Percentiles rank a stretch among this genome's conserved stretches.
Evolutionary conservation across 176 grass and related monocot species (phyloP).

Genomic region (Avena sativa): DNA sequence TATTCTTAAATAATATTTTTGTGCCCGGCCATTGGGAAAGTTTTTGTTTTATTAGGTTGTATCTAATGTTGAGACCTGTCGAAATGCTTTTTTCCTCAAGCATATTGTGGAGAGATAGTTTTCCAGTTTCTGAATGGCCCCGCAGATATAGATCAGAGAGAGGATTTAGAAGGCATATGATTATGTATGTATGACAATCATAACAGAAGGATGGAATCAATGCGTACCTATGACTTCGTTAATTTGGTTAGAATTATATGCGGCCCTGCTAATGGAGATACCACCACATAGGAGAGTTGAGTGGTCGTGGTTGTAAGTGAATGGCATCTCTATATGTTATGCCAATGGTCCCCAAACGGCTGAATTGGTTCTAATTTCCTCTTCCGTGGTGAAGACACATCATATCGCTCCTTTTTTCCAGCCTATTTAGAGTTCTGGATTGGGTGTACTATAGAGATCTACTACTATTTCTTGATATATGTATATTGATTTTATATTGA

Average conservation of each 20-base stretch:
- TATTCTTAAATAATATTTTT: neutral
- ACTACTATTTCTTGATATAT: neutral
- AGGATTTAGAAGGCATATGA: neutral
- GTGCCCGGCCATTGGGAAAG: neutral
- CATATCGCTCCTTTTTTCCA: neutral
- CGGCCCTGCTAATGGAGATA: slow-evolving; percentile 3
- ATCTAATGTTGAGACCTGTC: too few relatives aligned
- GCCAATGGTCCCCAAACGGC: neutral
- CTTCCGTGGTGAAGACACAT: slow-evolving; percentile 1
- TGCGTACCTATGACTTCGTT: neutral
- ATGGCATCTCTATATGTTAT: slow-evolving; percentile 13
- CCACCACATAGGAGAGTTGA: neutral
- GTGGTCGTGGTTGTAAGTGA: neutral
- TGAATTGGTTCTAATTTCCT: slow-evolving; percentile 15
- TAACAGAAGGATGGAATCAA: neutral
- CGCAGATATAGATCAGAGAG: neutral
- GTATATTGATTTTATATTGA: neutral
- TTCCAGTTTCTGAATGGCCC: neutral
- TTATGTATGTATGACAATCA: neutral
- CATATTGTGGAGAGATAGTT: neutral
- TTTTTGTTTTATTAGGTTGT: too few relatives aligned
- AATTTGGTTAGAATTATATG: slow-evolving; percentile 7
- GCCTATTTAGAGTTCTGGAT: neutral
- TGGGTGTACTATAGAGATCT: neutral
- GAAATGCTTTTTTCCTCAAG: neutral